Evolutionary conservation across 2,329 filamentous ascomycete genomes (phyloP), one percentile per base, ranked within the genome.

Genomic region (Parastagonospora nodorum): DNA sequence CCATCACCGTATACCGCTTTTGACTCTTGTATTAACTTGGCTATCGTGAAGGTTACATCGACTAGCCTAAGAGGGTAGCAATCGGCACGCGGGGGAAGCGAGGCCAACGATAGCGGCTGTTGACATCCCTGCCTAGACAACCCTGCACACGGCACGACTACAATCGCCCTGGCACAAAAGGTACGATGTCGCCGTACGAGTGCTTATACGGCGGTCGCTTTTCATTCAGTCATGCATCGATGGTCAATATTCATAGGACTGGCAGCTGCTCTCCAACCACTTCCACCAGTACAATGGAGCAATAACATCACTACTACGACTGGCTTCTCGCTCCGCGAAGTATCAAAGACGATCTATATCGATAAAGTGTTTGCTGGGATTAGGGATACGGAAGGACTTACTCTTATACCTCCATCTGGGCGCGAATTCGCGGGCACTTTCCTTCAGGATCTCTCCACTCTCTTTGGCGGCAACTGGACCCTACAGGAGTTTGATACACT

Each of bases 351-450:
- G 4, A 73, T 80, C 28, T 82, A 77, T 48, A 74, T 83, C 8
- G 63, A 76, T 4, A 53, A 57, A 0, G 53, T 50, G 1, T 76
- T 82, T 40, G 74, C 77, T 0, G 58, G 68, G 1, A 58, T 54
- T 29, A 69, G 64, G 7, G 81, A 83, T 47, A 67, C 69, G 0
- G 66, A 75, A 42, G 80, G 80, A 1, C 61, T 82, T 27, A 82
- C 79, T 0, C 69, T 82, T 8, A 82, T 83, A 37, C 81, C 81
- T 1, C 81, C 81, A 0, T 77, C 75, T 0, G 77, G 77, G 1
- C 56, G 68, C n/a, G 77, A 81, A 3, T 83, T 83, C 36, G 80
- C 80, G 2, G 60, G 70, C 14, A 77, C 74, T 0, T 82, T 83
- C 49, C 60, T 67, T 16, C 58, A 74, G 3, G 81, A 83, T 53